These are phyloP conservation scores for Brasilioporus rufonigricans DNA, from an alignment of 768 basidiomycete genomes.

Conservation along the genomic window DNA sequence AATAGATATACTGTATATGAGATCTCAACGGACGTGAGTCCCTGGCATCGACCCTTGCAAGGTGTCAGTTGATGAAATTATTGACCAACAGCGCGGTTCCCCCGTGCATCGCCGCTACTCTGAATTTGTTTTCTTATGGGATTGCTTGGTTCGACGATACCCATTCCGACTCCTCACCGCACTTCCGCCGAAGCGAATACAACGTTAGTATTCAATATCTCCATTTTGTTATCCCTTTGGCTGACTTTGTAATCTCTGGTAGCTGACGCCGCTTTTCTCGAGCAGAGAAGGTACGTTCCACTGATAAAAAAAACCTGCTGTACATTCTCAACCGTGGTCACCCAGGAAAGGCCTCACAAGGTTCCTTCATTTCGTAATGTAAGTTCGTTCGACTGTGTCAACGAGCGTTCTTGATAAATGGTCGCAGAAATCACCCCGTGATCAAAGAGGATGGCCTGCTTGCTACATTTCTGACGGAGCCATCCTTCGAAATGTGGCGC, in stretches of 20 bases:
- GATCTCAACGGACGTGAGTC: conserved; percentile 69
- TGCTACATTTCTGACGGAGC: conserved; percentile 76
- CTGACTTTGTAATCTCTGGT: conserved; percentile 11
- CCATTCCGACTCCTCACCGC: conserved; percentile 89
- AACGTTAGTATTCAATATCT: conserved; percentile 53
- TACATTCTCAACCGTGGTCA: neutral
- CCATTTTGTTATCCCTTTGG: neutral
- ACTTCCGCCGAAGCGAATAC: conserved; percentile 90
- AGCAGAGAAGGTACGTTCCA: conserved; percentile 73
- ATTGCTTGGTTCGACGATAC: conserved; percentile 80
- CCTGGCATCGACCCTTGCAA: neutral
- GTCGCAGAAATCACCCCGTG: conserved; percentile 82
- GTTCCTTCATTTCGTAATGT: conserved; percentile 79
- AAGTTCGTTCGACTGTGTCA: conserved; percentile 25
- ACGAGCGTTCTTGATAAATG: neutral
- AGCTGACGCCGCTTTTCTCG: conserved; percentile 90
- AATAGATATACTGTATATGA: conserved; percentile 87
- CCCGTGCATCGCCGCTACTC: conserved; percentile 86
- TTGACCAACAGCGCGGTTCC: conserved; percentile 49
- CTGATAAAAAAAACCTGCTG: neutral
- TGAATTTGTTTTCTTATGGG: conserved; percentile 90
- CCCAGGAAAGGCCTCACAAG: conserved; percentile 75
- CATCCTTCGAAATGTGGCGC: conserved; percentile 85
- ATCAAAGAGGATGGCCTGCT: conserved; percentile 86
- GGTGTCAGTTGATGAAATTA: conserved; percentile 7